Evolutionary conservation across 805 yeast species (phyloP), one percentile per base, ranked within the genome.

Genomic region (Schizosaccharomyces osmophilus): DNA sequence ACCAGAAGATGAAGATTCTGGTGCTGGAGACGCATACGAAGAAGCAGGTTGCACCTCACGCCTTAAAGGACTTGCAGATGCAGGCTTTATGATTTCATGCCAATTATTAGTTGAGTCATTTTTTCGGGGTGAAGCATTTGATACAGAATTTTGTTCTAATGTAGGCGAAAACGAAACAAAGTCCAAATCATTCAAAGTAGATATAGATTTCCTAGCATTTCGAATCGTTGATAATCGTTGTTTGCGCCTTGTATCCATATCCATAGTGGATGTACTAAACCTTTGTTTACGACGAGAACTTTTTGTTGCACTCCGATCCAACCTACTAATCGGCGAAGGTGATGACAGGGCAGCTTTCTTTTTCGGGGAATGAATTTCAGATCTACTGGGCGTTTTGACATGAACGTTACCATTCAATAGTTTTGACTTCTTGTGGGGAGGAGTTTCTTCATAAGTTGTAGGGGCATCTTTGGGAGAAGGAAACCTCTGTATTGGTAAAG

Each of bases 141-240:
- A 9, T 11, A 6, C 13, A 19, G 31, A 51, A 11, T 26, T 24
- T 17, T 51, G 22, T 17, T 29, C 32, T 29, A 17, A 29, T 24
- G 26, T 24, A 48, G 26, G 36, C 45, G 26, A 45, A 61, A 36
- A 62, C 64, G 24, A 32, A 51, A 22, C 43, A 58, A 63, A 54
- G 31, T 64, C 64, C 45, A 62, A 64, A 5, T 65, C 64, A 29
- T 65, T 64, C 51, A 17, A 17, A 9, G 55, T n/a, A 24, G 39
- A 36, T 17, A 57, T 19, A n/a, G 57, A 31, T 4, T 43, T 41
- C 19, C 48, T 19, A 6, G 48, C 60, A 58, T 43, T 58, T 9
- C 39, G 41, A 8, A 48, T 15, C 4, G 29, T 26, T 61, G 39
- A 32, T 15, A 39, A 39, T 19, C 48, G n/a, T 36, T 15, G 4